Base-by-base conservation (phyloP, 345 rosid genomes). In the Bruguiera gymnorhiza region DNA sequence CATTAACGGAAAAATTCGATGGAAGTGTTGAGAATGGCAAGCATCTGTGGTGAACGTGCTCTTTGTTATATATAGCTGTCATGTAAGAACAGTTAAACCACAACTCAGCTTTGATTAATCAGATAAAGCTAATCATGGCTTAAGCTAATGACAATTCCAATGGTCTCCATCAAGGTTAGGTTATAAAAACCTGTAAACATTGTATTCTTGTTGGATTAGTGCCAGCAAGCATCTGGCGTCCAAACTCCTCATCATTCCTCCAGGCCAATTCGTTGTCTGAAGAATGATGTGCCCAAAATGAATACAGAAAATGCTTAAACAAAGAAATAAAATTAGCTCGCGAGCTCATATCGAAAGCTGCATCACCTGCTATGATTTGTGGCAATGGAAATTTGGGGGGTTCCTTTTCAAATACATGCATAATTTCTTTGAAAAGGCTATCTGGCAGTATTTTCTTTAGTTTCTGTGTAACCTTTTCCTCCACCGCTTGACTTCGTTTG, bases 191-290 rank as follows among this genome's bases (percentile, higher is more conserved):
- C 88, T 71, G 68, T 62, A 91, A 84, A 29, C 79, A 63, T 39
- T 77, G 77, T 76, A 93, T 86, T 68, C 88, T 68, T 56, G 88
- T 62, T 27, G 98, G 97, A 80, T 93, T 91, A 16, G 79, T 75
- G 63, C 98, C 98, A 18, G 98, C 98, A 11, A 91, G 73, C 98
- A 91, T 91, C 75, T 93, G 96, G 26, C 80, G 77, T 0, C 84
- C 94, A 63, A 93, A 93, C 77, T 88, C 98, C 70, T 75, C 83
- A 20, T 93, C 98, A 0, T 88, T 78, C 65, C 74, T 84, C 98
- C 98, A 89, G 60, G 93, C 91, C 8, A 83, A 78, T 60, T 82
- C 80, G 31, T 85, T 72, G 26, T 73, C 90, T 86, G 77, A 39
- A 36, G 36, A 54, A 37, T 15, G 60, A 27, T 56, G 26, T 18